Evolutionary conservation across 768 basidiomycete species (phyloP).

Genomic region (Suillus brevipes): DNA sequence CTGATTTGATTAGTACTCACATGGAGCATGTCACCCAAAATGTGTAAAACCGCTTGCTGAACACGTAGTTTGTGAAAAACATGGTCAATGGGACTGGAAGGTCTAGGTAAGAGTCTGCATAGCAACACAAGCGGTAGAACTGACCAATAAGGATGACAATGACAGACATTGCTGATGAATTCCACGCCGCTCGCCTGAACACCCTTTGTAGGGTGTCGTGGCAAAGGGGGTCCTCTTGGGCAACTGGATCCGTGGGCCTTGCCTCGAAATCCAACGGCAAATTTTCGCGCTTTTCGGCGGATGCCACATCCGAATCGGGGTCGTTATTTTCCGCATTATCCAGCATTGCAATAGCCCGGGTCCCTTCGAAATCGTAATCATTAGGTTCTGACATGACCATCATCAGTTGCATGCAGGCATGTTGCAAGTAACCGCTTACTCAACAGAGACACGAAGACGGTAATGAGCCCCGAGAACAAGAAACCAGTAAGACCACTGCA

Average conservation of each 20-base stretch:
- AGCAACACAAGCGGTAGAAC: conserved; percentile 1
- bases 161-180: conserved; percentile 27
- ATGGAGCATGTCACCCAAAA: conserved; percentile 38
- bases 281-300: conserved; percentile 14
- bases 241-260: background rate
- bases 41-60: conserved; percentile 32
- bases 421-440: conserved; percentile 26
- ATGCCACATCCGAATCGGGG: conserved; percentile 3
- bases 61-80: conserved; percentile 38
- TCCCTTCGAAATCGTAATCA: conserved; percentile 36
- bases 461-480: conserved; percentile 32
- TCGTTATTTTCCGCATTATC: conserved; percentile 12
- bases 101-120: background rate
- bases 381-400: conserved; percentile 25
- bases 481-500: conserved; percentile 35
- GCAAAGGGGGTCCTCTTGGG: conserved; percentile 2
- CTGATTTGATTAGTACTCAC: conserved; percentile 16
- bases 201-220: conserved; percentile 21
- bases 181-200: conserved; percentile 32
- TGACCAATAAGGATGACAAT: conserved; percentile 30
- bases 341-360: conserved; percentile 32
- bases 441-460: conserved; percentile 30
- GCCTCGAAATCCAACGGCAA: background rate
- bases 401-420: background rate
- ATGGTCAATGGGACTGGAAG: conserved; percentile 33